Base-by-base conservation (phyloP, 1,284 basidiomycete genomes). In the Vanrija pseudolonga region DNA sequence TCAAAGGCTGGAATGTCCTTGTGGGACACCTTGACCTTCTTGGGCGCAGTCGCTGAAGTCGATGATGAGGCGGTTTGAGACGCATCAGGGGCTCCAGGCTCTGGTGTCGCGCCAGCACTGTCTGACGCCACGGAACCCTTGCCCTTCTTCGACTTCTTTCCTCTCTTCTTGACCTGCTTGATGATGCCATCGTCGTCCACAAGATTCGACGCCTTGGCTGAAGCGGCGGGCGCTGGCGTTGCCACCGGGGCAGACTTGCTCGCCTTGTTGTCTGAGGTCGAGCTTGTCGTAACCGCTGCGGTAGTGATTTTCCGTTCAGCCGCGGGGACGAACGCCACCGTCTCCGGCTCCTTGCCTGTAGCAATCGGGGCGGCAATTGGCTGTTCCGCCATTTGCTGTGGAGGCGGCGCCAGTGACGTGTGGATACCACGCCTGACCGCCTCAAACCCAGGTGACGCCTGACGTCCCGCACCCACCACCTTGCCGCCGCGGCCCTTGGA, bases 271-370 rank as follows among this genome's bases (percentile, higher is more conserved):
- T 72, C 20, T 32, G 45, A 19, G 14, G 49, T 32, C 14, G 47
- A 22, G 18, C 41, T 11, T 26, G 26, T 26, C 26, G 26, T 11
- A 8, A 26, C 49, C 19, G 26, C 36, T 8, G 47, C 47, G 15
- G 28, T 19, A 41, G 80, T 70, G 4, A 82, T 66, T 28, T 50
- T 60, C 38, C 68, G 55, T 37, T 60, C 79, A 36, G 44, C 54
- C 51, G 58, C 51, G 51, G 87, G 86, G n/a, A 89, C 77, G 61
- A 84, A 89, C 6, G 87, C 82, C 7, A 89, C 81, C 70, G 88
- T 85, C 45, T 83, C 80, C 50, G 82, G 81, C 9, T 61, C 64
- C 9, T 4, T 32, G 32, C 32, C 32, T 2, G 56, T 51, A 17
- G 49, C 19, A 7, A 24, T n/a, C 41, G 17, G 57, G 43, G 66